These are phyloP conservation scores for Hyaloperonospora arabidopsidis DNA, from an alignment of 352 stramenopile genomes.

Conservation along the genomic window DNA sequence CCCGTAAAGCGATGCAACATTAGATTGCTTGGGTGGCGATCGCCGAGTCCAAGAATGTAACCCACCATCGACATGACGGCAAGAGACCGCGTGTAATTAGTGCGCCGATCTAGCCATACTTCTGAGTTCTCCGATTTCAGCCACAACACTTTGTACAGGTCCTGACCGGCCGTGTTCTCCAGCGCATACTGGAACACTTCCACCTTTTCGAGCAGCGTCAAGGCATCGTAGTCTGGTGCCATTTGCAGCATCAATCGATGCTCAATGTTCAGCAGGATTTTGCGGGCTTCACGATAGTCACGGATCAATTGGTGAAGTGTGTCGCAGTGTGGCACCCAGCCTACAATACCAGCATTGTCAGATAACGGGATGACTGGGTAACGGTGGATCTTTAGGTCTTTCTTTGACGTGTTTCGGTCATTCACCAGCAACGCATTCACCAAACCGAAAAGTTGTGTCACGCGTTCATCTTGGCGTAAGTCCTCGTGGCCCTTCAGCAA, in stretches of 20 bases:
- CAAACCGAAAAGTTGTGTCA: slow-evolving; percentile 99
- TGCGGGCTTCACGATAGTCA: slow-evolving; percentile 86
- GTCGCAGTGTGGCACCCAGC: slow-evolving; percentile 97
- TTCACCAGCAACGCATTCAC: slow-evolving; percentile 98
- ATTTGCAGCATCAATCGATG: slow-evolving; percentile 86
- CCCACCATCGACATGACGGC: slow-evolving; percentile 98
- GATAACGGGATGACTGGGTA: slow-evolving; percentile 98
- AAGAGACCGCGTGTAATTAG: slow-evolving; percentile 94
- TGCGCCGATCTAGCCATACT: slow-evolving; percentile 96
- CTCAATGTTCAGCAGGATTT: slow-evolving; percentile 92
- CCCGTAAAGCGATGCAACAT: slow-evolving; percentile 98
- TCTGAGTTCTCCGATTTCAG: slow-evolving; percentile 97
- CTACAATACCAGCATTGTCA: slow-evolving; percentile 96
- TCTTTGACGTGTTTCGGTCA: slow-evolving; percentile 92
- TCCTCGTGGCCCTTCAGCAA: slow-evolving; percentile 99
- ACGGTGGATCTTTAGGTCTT: slow-evolving; percentile 95
- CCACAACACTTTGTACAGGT: slow-evolving; percentile 95
- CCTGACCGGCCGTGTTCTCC: slow-evolving; percentile 90
- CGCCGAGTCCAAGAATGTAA: slow-evolving; percentile 98
- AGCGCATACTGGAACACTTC: slow-evolving; percentile 95
- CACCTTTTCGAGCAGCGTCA: slow-evolving; percentile 97
- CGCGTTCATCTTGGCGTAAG: slow-evolving; percentile 97
- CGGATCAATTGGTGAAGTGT: slow-evolving; percentile 97
- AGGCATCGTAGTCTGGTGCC: slow-evolving; percentile 92
- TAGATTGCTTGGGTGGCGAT: slow-evolving; percentile 99